Conservation (phyloP, 140 eudicot species). For the Anethum foeniculum region DNA sequence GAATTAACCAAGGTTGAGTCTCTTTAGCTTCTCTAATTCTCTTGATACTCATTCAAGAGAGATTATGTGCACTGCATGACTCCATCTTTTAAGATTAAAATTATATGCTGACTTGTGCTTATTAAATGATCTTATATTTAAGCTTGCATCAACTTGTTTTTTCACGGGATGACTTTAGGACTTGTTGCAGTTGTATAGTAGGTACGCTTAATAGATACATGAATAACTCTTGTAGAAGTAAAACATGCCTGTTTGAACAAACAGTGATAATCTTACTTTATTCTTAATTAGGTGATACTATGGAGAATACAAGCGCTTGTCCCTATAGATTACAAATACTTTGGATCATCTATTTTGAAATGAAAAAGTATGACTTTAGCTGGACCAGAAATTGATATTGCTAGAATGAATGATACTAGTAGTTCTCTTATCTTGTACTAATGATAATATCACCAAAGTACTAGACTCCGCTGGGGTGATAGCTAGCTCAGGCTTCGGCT, state of each 20-base stretch:
- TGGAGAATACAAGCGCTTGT: background rate
- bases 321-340: background rate
- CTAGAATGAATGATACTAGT: background rate
- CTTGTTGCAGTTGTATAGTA: background rate
- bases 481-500: too few relatives aligned
- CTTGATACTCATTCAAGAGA: background rate
- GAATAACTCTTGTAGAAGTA: background rate
- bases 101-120: background rate
- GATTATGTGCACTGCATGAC: background rate
- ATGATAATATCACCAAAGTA: background rate
- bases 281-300: background rate
- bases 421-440: background rate
- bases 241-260: background rate
- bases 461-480: too few relatives aligned
- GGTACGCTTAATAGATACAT: background rate
- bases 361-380: background rate
- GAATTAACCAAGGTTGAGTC: constrained; percentile 74
- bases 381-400: background rate
- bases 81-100: background rate
- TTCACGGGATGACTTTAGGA: background rate
- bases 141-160: background rate
- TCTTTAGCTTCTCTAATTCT: background rate
- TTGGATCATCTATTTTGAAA: background rate
- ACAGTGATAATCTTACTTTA: background rate
- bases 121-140: background rate